These are phyloP conservation scores for Cyberlindnera galapagoensis DNA, from an alignment of 805 yeast species.

Conservation along the genomic window DNA sequence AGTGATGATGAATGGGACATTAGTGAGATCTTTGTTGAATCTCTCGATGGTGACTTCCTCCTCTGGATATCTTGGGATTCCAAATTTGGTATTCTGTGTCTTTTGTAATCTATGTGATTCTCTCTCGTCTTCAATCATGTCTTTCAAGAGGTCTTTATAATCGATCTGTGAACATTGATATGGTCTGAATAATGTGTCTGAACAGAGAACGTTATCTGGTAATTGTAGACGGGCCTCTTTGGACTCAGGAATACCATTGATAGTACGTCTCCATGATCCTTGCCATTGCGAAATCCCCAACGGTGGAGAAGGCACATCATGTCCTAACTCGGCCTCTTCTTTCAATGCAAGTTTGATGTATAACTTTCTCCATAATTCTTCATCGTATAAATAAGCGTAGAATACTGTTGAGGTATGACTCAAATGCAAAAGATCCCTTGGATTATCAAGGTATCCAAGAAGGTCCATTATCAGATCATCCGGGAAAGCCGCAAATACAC, in stretches of 20 bases:
- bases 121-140: conserved; percentile 42
- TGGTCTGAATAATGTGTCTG: conserved; percentile 78
- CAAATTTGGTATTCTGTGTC: conserved; percentile 20
- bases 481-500: conserved; percentile 42
- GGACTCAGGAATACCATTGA: conserved; percentile 31
- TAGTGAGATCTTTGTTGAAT: conserved; percentile 41
- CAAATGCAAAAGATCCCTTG: conserved; percentile 42
- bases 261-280: conserved; percentile 77
- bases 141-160: conserved; percentile 42
- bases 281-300: conserved; percentile 43
- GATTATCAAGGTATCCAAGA: conserved; percentile 40
- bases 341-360: conserved; percentile 30
- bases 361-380: conserved; percentile 73
- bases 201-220: conserved; percentile 48
- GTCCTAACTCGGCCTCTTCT: conserved; percentile 10
- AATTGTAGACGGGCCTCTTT: conserved; percentile 41
- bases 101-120: conserved; percentile 18
- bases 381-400: conserved; percentile 69
- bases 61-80: conserved; percentile 51
- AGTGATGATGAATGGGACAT: conserved; percentile 60
- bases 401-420: conserved; percentile 57
- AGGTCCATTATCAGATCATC: conserved; percentile 61
- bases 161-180: conserved; percentile 73
- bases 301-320: conserved; percentile 19
- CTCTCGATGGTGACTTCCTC: conserved; percentile 32